These are phyloP conservation scores for Penicillium oxalicum DNA, from an alignment of 2,329 filamentous ascomycete species.

Conservation along the genomic window DNA sequence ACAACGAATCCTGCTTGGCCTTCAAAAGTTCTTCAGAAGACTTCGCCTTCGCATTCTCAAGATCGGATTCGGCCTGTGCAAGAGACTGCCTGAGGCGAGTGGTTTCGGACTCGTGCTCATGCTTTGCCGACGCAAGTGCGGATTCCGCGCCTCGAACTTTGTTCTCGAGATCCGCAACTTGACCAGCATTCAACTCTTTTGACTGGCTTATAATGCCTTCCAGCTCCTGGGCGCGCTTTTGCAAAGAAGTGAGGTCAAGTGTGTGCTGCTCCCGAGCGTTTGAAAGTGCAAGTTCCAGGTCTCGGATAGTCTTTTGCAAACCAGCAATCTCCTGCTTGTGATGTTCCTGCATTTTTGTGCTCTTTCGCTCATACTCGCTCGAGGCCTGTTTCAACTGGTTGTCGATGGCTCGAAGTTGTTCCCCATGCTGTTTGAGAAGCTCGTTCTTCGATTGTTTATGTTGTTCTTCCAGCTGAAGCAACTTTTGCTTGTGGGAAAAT, in stretches of 20 bases:
- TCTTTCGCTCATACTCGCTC: slow-evolving; percentile 37
- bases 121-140: slow-evolving; percentile 44
- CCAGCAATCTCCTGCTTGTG: slow-evolving; percentile 60
- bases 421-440: slow-evolving; percentile 39
- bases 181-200: slow-evolving; percentile 55
- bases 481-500: slow-evolving; percentile 61
- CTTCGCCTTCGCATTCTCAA: slow-evolving; percentile 45
- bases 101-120: slow-evolving; percentile 50
- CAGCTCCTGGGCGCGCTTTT: slow-evolving; percentile 53
- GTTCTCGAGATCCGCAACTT: slow-evolving; percentile 55
- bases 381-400: slow-evolving; percentile 43
- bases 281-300: slow-evolving; percentile 47
- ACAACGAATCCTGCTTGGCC: slow-evolving; percentile 47
- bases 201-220: slow-evolving; percentile 47
- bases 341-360: slow-evolving; percentile 33
- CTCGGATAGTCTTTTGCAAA: slow-evolving; percentile 54
- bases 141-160: slow-evolving; percentile 55
- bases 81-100: slow-evolving; percentile 55
- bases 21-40: slow-evolving; percentile 53
- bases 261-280: slow-evolving; percentile 49
- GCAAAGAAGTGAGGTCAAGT: slow-evolving; percentile 54
- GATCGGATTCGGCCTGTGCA: slow-evolving; percentile 49
- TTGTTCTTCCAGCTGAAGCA: slow-evolving; percentile 44
- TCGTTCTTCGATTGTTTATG: slow-evolving; percentile 40
- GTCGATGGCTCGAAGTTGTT: slow-evolving; percentile 45